Conservation (phyloP, 1,139 yeast species). For the Saccharomyces hybrid region DNA sequence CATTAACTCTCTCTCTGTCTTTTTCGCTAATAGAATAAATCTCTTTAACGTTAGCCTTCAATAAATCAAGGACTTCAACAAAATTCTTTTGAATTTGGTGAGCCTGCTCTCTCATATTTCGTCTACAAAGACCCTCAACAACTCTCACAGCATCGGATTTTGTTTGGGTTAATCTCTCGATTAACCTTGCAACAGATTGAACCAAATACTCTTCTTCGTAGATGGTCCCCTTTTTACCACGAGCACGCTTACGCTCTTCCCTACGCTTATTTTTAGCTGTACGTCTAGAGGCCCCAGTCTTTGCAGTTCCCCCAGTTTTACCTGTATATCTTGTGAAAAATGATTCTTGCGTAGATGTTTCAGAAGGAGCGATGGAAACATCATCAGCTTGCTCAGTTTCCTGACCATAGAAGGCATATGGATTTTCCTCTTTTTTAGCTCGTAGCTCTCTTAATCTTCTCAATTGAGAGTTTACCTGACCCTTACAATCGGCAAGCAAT, state of each 20-base stretch:
- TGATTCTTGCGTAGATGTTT: conserved; percentile 86
- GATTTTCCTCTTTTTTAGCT: conserved; percentile 76
- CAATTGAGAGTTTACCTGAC: conserved; percentile 78
- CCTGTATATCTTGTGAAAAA: conserved; percentile 95
- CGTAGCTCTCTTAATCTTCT: conserved; percentile 79
- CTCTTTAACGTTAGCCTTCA: conserved; percentile 58
- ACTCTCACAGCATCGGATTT: conserved; percentile 66
- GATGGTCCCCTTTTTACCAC: conserved; percentile 95
- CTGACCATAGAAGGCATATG: conserved; percentile 72
- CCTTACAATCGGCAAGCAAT: conserved; percentile 81
- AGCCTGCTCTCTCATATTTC: conserved; percentile 73
- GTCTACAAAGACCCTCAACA: conserved; percentile 69
- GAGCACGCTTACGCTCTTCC: conserved; percentile 91
- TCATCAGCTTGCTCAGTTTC: conserved; percentile 81
- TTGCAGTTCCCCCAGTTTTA: conserved; percentile 90
- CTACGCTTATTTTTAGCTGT: conserved; percentile 89
- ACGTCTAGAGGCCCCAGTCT: conserved; percentile 89
- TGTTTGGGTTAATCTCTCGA: conserved; percentile 73
- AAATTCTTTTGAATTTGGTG: conserved; percentile 68
- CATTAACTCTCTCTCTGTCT: conserved; percentile 84
- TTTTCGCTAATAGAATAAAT: conserved; percentile 73
- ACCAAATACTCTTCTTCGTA: conserved; percentile 95
- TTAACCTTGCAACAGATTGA: conserved; percentile 76
- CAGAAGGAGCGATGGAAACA: conserved; percentile 92
- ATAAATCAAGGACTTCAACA: conserved; percentile 47